These are phyloP conservation scores for Allantophomopsis lycopodina DNA, from an alignment of 2,329 filamentous ascomycete species.

Conservation along the genomic window DNA sequence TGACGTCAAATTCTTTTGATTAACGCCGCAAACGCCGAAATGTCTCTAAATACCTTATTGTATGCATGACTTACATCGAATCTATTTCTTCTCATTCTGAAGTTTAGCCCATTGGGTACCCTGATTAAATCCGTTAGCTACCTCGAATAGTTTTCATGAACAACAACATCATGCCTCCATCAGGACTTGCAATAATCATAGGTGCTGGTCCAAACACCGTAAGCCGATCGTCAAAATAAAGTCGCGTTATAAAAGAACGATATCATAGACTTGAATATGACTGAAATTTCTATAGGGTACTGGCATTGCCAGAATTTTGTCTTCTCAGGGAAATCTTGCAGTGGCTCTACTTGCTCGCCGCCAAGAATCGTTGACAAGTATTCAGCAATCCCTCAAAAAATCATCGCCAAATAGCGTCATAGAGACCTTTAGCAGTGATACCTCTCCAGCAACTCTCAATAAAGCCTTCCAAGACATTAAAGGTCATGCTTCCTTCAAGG, in stretches of 20 bases:
- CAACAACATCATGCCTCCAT: conserved; percentile 24
- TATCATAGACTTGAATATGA: neutral
- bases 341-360: conserved; percentile 38
- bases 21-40: too few species aligned
- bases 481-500: conserved; percentile 29
- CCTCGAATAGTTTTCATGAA: too few species aligned
- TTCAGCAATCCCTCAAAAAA: conserved; percentile 25
- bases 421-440: conserved; percentile 37
- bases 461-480: conserved; percentile 34
- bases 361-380: conserved; percentile 26
- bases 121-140: too few species aligned
- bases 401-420: conserved; percentile 28
- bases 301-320: conserved; percentile 40
- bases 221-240: conserved; percentile 3
- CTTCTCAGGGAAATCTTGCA: conserved; percentile 37
- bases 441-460: conserved; percentile 28
- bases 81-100: too few species aligned
- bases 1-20: too few species aligned
- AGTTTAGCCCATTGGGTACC: too few species aligned
- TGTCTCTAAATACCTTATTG: too few species aligned
- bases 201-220: conserved; percentile 31
- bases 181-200: conserved; percentile 34
- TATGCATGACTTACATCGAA: too few species aligned
- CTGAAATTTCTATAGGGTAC: conserved; percentile 24
- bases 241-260: too few species aligned